phyloP scores from a whole-genome alignment of 208 protist genomes.

The Acanthamoeba sp. region DNA sequence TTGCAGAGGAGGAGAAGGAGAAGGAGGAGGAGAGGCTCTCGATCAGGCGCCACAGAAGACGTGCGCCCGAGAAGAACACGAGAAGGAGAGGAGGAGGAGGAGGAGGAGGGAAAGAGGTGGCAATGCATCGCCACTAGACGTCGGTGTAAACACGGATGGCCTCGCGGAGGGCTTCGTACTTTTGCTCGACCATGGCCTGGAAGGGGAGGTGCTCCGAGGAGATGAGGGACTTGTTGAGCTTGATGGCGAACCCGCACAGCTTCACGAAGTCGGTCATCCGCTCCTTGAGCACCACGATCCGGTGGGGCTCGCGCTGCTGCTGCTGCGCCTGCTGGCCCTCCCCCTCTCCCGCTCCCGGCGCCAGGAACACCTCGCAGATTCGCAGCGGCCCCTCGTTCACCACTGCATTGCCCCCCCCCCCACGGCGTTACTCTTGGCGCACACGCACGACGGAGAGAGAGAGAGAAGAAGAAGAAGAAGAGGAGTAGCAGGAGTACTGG shows the following conservation, averaged over 20 bases:
- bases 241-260: constrained; percentile 71
- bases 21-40: background rate
- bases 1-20: background rate
- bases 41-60: background rate
- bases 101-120: background rate
- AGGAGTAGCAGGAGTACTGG: constrained; percentile 18
- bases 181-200: constrained; percentile 68
- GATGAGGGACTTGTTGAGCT: constrained; percentile 73
- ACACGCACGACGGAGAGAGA: background rate
- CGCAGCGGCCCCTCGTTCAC: constrained; percentile 67
- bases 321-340: background rate
- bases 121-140: background rate
- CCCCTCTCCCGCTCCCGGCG: background rate
- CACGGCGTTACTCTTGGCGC: background rate
- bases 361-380: constrained; percentile 71
- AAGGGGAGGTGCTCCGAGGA: constrained; percentile 70
- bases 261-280: constrained; percentile 69
- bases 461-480: background rate
- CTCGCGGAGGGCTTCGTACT: constrained; percentile 49
- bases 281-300: constrained; percentile 33
- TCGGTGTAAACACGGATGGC: constrained; percentile 62
- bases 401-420: background rate
- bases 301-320: background rate
- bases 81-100: background rate
- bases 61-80: background rate